These are phyloP conservation scores for Erodium trifolium DNA, from an alignment of 441 rosid genomes.

Conservation along the genomic window DNA sequence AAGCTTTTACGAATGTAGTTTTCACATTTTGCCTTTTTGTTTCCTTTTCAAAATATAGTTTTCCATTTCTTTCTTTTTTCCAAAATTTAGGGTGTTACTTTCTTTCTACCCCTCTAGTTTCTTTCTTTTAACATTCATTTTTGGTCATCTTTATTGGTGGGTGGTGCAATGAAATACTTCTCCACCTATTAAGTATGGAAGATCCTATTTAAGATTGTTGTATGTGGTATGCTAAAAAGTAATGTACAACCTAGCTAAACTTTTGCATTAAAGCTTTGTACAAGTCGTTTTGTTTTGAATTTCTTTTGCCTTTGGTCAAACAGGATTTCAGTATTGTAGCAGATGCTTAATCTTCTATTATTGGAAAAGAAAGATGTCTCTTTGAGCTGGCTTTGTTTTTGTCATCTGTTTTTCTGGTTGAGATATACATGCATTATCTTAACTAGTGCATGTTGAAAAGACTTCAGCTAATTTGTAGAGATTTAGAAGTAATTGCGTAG, in stretches of 20 bases:
- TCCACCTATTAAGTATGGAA: neutral
- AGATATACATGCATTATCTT: neutral
- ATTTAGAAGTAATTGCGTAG: neutral
- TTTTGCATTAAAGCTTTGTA: neutral
- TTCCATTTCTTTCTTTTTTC: neutral
- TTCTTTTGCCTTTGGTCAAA: neutral
- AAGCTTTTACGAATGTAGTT: neutral
- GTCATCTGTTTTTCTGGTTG: neutral
- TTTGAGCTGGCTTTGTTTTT: neutral
- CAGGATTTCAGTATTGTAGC: neutral
- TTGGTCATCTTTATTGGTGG: neutral
- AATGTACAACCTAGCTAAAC: neutral
- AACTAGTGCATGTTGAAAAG: neutral
- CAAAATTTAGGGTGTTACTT: neutral
- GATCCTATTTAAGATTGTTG: neutral
- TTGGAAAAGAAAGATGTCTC: neutral
- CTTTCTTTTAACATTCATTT: neutral
- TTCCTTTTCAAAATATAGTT: neutral
- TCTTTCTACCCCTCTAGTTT: neutral
- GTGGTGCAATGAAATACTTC: constrained; percentile 3
- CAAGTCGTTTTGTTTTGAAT: neutral
- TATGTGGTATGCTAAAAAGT: neutral
- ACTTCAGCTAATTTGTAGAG: neutral
- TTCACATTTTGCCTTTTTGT: neutral
- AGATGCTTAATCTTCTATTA: neutral